Base-by-base conservation (phyloP, 2,329 filamentous ascomycete species). In the Pezicula carpinea region DNA sequence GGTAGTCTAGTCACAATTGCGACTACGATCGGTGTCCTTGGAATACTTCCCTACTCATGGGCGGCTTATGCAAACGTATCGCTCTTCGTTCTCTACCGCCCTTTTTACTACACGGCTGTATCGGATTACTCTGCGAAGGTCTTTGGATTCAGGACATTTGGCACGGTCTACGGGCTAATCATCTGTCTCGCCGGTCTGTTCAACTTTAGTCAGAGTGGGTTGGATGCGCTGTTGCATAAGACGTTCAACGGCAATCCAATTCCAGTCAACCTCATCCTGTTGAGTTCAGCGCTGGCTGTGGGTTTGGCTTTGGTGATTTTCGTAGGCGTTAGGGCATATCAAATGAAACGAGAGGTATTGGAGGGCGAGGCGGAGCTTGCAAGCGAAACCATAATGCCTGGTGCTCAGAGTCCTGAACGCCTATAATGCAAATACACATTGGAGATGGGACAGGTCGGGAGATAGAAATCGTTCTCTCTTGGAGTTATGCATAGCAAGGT, bases 51-150 rank as follows among this genome's bases (percentile, higher is more conserved):
- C 0, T 73, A 80, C 53, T 72, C 72, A 47, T 85, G 82, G 77
- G 82, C 83, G 1, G 88, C 84, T 0, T 95, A 95, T 57, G 73
- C 75, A 13, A 91, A 91, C 56, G 73, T 96, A 44, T 69, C 75
- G 39, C 76, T 96, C 8, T 95, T 96, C 61, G 87, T 93, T 10
- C 66, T 95, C 18, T 91, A 93, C 60, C 80, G 90, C 0, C 90
- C 91, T 0, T 82, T 96, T 23, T 96, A 95, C 68, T 96, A 96
- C 69, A 95, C 89, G 0, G 82, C 89, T 6, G 87, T 96, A 48
- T 92, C 85, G 49, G 90, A 96, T 69, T 95, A 95, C 65, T 80
- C 82, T 17, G 89, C 89, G 51, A 95, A 95, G 68, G 89, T 96
- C 31, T 96, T 96, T 64, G 90, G 90, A 14, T 95, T 95, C 69